Base-by-base conservation (phyloP, 2,329 filamentous ascomycete species). In the Thermothelomyces thermophilus region DNA sequence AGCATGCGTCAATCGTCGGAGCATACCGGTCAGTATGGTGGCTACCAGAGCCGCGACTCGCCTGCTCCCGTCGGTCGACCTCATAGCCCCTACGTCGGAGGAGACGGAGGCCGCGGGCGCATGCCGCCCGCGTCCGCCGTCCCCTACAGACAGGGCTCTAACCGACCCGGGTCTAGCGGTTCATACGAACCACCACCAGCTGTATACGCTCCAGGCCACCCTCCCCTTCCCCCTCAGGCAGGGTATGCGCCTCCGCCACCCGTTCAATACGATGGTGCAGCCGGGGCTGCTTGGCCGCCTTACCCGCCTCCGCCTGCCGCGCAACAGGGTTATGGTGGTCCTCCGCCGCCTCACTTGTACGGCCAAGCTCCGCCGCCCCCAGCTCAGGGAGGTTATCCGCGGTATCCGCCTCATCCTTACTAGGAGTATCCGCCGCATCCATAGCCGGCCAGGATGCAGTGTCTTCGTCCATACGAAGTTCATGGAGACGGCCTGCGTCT, bases 141-240 rank as follows among this genome's bases (percentile, higher is more conserved):
- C 6, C 69, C 69, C 1, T 79, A 79, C 62, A 70, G 75, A 49
- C 77, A 73, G 60, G 76, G 74, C 1, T 73, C 75, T 4, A 65
- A 78, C 46, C 70, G 76, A 11, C 72, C 75, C 3, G 75, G 73
- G 5, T 71, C 70, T 5, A 69, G 66, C 24, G 68, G 68, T 26
- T 67, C 66, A 3, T 71, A 71, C 33, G 72, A 74, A 48, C 68
- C 70, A 5, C 64, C 69, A 28, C 64, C 66, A 3, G 61, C 66
- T 3, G 55, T 58, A 3, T 70, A 67, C 49, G 24, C 56, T 3
- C 58, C 58, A 30, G 42, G 49, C 11, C 46, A 22, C 10, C 48
- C 48, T 4, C 56, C 26, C 10, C 48, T 47, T 4, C 56, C 56
- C 4, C 52, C 55, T 8, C 49, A 47, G 34, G 24, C 47, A 46